Conservation (phyloP, 352 stramenopile genomes). For the Globisporangium yorkense region DNA sequence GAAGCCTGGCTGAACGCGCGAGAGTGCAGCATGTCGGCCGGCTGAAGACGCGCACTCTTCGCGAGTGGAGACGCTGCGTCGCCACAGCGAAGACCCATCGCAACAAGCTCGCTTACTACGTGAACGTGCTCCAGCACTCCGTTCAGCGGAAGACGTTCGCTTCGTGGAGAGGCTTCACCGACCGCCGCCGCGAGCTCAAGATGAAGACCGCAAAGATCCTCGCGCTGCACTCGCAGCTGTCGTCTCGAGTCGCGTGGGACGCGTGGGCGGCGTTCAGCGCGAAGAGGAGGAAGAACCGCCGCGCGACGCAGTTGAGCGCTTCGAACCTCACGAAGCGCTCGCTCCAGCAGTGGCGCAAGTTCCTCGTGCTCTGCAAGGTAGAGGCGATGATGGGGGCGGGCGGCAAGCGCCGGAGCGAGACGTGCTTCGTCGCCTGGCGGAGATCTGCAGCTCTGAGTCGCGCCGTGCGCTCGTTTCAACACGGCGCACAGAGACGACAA, state of each 20-base stretch:
- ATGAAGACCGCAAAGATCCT: conserved; percentile 21
- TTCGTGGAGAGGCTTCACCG: conserved; percentile 25
- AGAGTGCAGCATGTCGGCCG: background rate
- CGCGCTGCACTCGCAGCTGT: conserved; percentile 23
- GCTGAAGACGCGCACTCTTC: conserved; percentile 11
- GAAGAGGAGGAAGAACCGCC: conserved; percentile 12
- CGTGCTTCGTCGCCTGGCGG: conserved; percentile 36
- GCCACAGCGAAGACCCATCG: conserved; percentile 4
- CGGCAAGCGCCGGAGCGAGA: conserved; percentile 18
- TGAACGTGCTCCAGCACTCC: conserved; percentile 33
- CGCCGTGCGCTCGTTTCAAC: conserved; percentile 18
- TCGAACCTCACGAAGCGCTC: conserved; percentile 5
- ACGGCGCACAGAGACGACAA: conserved; percentile 8
- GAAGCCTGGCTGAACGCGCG: background rate
- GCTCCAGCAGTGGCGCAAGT: conserved; percentile 31
- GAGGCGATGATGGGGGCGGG: conserved; percentile 40
- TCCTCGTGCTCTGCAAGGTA: conserved; percentile 40
- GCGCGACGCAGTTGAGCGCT: conserved; percentile 12
- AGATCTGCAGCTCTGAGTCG: conserved; percentile 20
- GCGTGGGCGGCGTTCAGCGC: conserved; percentile 19
- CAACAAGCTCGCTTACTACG: conserved; percentile 23
- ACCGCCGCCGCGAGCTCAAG: conserved; percentile 13
- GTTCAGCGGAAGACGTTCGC: conserved; percentile 31
- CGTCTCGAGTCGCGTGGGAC: conserved; percentile 21
- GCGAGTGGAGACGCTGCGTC: conserved; percentile 16